Evolutionary conservation across 2,329 filamentous ascomycete species (phyloP), one percentile per base, ranked within the genome.

Genomic region (Ophiocordyceps robertsii): DNA sequence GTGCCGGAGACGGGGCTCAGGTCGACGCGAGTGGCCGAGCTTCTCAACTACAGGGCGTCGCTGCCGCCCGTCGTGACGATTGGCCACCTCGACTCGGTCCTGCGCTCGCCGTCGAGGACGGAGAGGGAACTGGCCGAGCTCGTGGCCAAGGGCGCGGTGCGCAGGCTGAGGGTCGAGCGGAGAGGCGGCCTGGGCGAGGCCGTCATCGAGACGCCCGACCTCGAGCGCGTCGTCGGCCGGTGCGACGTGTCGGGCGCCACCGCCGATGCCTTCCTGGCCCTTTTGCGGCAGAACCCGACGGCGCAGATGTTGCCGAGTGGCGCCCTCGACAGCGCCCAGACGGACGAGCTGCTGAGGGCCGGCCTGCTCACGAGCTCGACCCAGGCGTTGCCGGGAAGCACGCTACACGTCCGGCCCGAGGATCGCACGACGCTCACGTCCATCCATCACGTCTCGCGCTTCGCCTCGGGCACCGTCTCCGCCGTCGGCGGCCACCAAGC

Each of bases 401-500:
- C 60, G 35, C 53, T 70, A 11, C 64, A 66, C 39, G 56, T 67
- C 11, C 65, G 72, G 3, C 72, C 73, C 0, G 72, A 74, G 42
- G 70, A 73, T 43, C 66, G 67, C 48, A 69, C 70, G 14, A 75
- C 71, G 10, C 62, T 80, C 32, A 69, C 73, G 21, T 78, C 76
- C 4, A 66, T 87, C 10, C 72, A 79, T 32, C 71, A 68, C 24
- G 75, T 84, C 19, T 75, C 78, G 2, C 70, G 66, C 47, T 78
- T 80, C 19, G 75, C 81, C 6, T 81, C 83, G 1, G 84, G 84
- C 13, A 79, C 78, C 3, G 53, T 82, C 2, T 80, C 69, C 7
- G 81, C 83, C 1, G 76, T 87, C 1, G 84, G 84, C 1, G 82
- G 82, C 5, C 62, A 67, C n/a, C 74, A 75, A 17, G 80, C 76